phyloP scores from a whole-genome alignment of 805 yeast species.

The Hanseniaspora clermontiae region DNA sequence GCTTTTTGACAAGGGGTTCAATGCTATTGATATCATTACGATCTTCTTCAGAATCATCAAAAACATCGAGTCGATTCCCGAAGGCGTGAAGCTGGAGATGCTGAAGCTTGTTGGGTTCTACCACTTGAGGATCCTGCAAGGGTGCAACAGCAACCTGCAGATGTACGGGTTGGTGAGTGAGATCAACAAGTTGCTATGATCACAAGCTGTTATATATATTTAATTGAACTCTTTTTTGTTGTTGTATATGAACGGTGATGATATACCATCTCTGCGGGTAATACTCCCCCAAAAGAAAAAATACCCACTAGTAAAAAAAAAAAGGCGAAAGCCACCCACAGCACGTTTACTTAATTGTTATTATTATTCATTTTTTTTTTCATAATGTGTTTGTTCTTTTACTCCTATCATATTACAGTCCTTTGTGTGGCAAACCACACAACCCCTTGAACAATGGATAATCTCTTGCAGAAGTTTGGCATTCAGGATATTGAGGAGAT shows the following conservation, averaged over 20 bases:
- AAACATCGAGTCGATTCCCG: conserved; percentile 42
- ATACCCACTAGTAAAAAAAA: no score
- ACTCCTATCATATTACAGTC: no score
- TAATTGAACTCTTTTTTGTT: no score
- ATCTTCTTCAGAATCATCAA: conserved; percentile 83
- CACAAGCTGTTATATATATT: no score
- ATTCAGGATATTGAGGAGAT: neutral
- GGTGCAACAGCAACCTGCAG: conserved; percentile 79
- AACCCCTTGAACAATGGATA: neutral
- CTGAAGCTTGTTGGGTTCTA: conserved; percentile 79
- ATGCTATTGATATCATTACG: conserved; percentile 83
- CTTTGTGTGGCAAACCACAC: neutral
- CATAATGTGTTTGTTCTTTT: no score
- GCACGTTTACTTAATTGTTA: no score
- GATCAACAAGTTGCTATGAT: conserved; percentile 21
- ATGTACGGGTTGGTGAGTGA: conserved; percentile 70
- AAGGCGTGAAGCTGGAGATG: conserved; percentile 56
- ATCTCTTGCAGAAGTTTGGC: neutral
- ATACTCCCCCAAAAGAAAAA: no score
- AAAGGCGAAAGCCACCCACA: no score
- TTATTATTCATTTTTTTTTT: no score
- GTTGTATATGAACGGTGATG: no score
- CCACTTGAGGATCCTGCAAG: conserved; percentile 87
- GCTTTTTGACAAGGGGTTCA: conserved; percentile 82
- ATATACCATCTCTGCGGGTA: no score